A percentile compares a stretch with the other conserved stretches of the same genome.
These are phyloP conservation scores for Flaveria ramosissima DNA, from an alignment of 129 eudicot species.

Conservation along the genomic window DNA sequence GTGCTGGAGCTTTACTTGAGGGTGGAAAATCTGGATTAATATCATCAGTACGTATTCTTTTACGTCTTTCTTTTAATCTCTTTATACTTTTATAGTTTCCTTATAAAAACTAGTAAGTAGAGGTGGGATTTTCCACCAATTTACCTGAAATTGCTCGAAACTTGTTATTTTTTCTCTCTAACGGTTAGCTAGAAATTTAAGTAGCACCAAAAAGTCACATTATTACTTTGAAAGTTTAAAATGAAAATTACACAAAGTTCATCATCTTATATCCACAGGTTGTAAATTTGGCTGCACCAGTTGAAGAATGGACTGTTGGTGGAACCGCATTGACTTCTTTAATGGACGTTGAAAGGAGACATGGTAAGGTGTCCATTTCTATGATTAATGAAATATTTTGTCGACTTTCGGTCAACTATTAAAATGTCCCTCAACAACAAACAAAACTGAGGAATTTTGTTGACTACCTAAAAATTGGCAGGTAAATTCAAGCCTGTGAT, in stretches of 20 bases:
- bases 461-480: constrained; percentile 18
- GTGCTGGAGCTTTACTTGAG: constrained; percentile 90
- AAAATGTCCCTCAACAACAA: not conserved
- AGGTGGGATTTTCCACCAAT: not conserved
- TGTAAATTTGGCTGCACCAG: constrained; percentile 94
- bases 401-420: not conserved
- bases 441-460: not conserved
- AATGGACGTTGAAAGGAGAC: constrained; percentile 99
- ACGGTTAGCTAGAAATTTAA: not conserved
- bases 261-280: constrained; percentile 48
- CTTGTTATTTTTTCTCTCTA: not conserved
- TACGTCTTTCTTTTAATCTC: not conserved
- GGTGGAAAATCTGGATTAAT: constrained; percentile 91
- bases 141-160: not conserved
- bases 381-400: not conserved
- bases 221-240: not conserved
- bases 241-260: not conserved
- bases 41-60: constrained; percentile 65
- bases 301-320: constrained; percentile 94
- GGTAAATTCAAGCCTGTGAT: constrained; percentile 98
- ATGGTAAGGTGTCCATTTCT: constrained; percentile 49
- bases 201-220: not conserved
- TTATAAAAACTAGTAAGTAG: not conserved
- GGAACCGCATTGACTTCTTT: constrained; percentile 93
- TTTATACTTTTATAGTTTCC: not conserved